Conservation (phyloP, 352 stramenopile genomes). For the Pseudoperonospora humuli region DNA sequence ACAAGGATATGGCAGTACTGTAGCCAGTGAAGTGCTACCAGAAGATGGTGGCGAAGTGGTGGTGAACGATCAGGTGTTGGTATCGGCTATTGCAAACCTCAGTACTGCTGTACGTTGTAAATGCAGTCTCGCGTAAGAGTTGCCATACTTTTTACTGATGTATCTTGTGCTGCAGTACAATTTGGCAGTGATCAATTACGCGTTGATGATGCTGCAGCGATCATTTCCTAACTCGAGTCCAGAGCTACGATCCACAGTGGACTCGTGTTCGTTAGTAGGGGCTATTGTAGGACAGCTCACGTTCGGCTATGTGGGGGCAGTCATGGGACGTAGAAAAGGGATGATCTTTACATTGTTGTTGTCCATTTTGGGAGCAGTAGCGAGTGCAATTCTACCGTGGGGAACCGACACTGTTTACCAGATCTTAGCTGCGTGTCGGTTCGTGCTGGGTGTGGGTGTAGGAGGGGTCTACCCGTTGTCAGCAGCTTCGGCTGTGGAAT, state of each 20-base stretch:
- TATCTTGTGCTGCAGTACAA: slow-evolving; percentile 44
- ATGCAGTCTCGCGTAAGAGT: neutral
- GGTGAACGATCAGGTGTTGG: slow-evolving; percentile 40
- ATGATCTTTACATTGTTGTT: slow-evolving; percentile 77
- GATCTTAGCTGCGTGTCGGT: slow-evolving; percentile 53
- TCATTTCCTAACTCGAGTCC: slow-evolving; percentile 46
- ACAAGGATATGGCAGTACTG: slow-evolving; percentile 17
- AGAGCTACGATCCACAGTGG: slow-evolving; percentile 52
- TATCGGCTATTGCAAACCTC: slow-evolving; percentile 75
- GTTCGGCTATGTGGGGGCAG: slow-evolving; percentile 72
- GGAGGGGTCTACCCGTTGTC: slow-evolving; percentile 80
- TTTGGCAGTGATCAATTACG: slow-evolving; percentile 67
- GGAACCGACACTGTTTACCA: slow-evolving; percentile 48
- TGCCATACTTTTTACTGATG: neutral
- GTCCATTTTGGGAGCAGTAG: slow-evolving; percentile 47
- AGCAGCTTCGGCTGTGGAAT: slow-evolving; percentile 56
- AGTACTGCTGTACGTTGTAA: slow-evolving; percentile 51
- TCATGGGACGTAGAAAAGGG: slow-evolving; percentile 51
- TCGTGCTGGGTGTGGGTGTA: slow-evolving; percentile 69
- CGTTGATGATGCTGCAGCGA: slow-evolving; percentile 46
- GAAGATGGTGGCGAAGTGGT: slow-evolving; percentile 3
- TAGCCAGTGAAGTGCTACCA: slow-evolving; percentile 1
- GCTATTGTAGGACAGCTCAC: slow-evolving; percentile 75
- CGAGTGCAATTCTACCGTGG: slow-evolving; percentile 56
- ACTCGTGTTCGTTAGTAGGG: slow-evolving; percentile 62